These are phyloP conservation scores for bread wheat (Triticum aestivum) DNA, from an alignment of 176 grass and related monocot species.

Conservation along the genomic window DNA sequence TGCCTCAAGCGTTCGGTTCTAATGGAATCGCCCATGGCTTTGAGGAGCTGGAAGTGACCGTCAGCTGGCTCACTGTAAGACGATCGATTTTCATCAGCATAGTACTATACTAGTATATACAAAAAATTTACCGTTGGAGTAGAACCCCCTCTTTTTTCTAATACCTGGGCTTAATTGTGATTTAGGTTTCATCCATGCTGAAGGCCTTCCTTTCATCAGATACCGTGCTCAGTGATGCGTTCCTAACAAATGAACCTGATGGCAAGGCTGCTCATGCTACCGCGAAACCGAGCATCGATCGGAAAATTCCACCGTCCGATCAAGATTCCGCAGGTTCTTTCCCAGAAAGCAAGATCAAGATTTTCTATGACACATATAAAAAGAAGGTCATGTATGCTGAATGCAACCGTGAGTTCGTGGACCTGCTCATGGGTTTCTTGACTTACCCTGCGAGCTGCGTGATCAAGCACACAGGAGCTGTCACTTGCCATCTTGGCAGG, in stretches of 20 bases:
- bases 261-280: neutral
- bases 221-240: neutral
- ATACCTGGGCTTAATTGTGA: neutral
- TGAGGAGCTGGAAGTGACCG: neutral
- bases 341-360: no score
- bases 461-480: neutral
- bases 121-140: no score
- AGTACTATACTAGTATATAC: no score
- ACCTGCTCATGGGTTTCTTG: conserved; percentile 1
- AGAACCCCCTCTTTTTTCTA: no score
- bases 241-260: neutral
- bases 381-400: conserved; percentile 3
- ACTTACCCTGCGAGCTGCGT: neutral
- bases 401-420: neutral
- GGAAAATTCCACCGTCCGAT: no score
- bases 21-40: neutral
- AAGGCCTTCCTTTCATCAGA: neutral
- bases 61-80: neutral
- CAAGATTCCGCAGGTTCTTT: no score
- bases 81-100: no score
- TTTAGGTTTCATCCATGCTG: neutral
- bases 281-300: neutral
- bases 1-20: neutral
- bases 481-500: neutral
- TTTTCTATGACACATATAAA: neutral